Conservation (phyloP, 2,329 filamentous ascomycete species). For the Paecilomyces niveus region DNA sequence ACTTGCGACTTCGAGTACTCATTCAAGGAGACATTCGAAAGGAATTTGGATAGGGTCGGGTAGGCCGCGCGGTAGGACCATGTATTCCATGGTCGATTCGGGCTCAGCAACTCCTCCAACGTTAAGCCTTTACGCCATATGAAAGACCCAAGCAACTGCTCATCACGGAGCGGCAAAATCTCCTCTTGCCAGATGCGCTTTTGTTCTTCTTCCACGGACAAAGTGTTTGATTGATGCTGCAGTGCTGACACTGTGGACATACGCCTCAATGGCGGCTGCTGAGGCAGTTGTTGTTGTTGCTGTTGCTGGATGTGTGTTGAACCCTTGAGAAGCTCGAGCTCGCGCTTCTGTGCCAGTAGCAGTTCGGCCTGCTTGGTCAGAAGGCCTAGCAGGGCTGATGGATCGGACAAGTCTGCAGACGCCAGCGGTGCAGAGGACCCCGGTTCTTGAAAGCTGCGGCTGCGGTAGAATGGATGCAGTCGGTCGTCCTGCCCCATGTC, state of each 20-base stretch:
- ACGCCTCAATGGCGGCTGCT: background rate
- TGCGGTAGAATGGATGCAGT: background rate
- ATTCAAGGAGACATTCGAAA: conserved; percentile 4
- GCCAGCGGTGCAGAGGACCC: background rate
- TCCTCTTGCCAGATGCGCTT: background rate
- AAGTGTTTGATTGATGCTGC: background rate
- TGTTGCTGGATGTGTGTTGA: background rate
- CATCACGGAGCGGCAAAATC: background rate
- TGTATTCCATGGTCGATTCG: background rate
- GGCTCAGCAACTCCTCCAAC: background rate
- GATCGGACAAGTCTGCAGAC: background rate
- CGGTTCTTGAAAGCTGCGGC: background rate
- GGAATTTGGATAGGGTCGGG: conserved; percentile 2
- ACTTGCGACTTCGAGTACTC: conserved; percentile 2
- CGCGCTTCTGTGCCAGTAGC: conserved; percentile 1
- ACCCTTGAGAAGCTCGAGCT: background rate
- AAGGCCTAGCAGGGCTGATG: background rate
- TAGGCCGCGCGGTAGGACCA: conserved; percentile 6
- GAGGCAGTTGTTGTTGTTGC: background rate
- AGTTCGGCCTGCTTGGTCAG: background rate
- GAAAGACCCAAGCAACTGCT: background rate
- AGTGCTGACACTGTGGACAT: background rate
- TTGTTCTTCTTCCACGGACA: background rate
- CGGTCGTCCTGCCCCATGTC: background rate
- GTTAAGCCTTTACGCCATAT: background rate